Conservation (phyloP, 2,329 filamentous ascomycete species). For the Diaporthe aspalathi region DNA sequence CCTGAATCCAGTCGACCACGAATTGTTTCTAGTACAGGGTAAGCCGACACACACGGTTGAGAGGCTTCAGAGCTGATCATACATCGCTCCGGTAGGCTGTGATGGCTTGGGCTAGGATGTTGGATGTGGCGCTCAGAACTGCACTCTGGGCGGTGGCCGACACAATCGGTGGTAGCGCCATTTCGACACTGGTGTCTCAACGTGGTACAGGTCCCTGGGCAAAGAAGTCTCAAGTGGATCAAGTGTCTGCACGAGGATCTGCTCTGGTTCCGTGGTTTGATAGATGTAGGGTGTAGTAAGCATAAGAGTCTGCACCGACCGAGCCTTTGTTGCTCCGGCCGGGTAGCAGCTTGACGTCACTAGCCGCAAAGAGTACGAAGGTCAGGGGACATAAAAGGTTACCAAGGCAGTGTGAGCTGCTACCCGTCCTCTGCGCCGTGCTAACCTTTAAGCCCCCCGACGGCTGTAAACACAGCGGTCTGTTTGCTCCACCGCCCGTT, state of each 20-base stretch:
- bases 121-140: constrained; percentile 74
- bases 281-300: not conserved
- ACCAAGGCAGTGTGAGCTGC: too few relatives aligned
- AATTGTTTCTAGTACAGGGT: constrained; percentile 62
- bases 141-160: constrained; percentile 74
- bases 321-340: not conserved
- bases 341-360: constrained; percentile 14
- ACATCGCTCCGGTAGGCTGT: constrained; percentile 71
- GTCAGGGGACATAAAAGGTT: too few relatives aligned
- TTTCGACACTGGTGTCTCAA: constrained; percentile 38
- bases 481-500: not conserved
- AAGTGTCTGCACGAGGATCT: not conserved
- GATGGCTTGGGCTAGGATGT: constrained; percentile 78
- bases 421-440: too few relatives aligned
- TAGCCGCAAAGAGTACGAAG: not conserved
- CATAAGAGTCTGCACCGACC: constrained; percentile 16
- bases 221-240: not conserved
- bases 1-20: constrained; percentile 71
- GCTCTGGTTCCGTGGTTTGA: not conserved
- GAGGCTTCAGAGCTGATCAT: constrained; percentile 42
- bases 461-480: too few relatives aligned
- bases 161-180: constrained; percentile 63
- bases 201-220: not conserved
- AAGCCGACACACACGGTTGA: constrained; percentile 7
- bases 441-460: too few relatives aligned